Evolutionary conservation across 2,329 filamentous ascomycete species (phyloP).

Genomic region (Stromatinia cepivora): DNA sequence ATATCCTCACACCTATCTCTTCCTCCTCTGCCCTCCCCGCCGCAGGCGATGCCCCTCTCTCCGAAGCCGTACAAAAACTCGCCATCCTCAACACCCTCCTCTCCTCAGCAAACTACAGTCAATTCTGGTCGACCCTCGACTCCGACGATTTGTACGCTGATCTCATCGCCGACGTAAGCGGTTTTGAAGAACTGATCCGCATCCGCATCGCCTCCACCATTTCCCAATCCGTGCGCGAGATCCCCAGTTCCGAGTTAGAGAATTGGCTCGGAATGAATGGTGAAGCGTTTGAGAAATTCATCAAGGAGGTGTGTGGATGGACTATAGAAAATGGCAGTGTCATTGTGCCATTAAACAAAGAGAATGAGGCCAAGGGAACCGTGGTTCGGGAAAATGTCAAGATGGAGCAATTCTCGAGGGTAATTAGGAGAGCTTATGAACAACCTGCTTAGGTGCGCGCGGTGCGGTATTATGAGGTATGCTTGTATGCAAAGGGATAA

Average conservation of each 20-base stretch:
- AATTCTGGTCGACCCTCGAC: conserved; percentile 92
- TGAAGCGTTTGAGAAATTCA: conserved; percentile 72
- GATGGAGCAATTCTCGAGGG: conserved; percentile 79
- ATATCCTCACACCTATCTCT: conserved; percentile 65
- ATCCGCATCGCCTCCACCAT: conserved; percentile 86
- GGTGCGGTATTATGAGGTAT: conserved; percentile 12
- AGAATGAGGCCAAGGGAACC: conserved; percentile 95
- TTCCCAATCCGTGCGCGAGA: conserved; percentile 75
- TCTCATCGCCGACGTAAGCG: conserved; percentile 87
- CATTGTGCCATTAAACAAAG: conserved; percentile 85
- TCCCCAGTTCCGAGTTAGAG: conserved; percentile 67
- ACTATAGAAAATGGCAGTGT: conserved; percentile 65
- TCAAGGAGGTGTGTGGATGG: conserved; percentile 86
- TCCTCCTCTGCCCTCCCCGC: conserved; percentile 50
- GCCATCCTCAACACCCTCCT: conserved; percentile 72
- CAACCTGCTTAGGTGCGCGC: conserved; percentile 60
- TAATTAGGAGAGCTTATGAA: conserved; percentile 84
- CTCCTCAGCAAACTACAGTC: conserved; percentile 83
- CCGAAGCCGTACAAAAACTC: conserved; percentile 79
- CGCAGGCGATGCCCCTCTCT: conserved; percentile 66
- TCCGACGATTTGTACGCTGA: conserved; percentile 95
- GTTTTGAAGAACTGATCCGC: conserved; percentile 93
- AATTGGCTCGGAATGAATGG: conserved; percentile 73
- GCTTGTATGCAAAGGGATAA: conserved; percentile 19
- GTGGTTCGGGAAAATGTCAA: conserved; percentile 95